These are phyloP conservation scores for Sarocladium strictum DNA, from an alignment of 2,329 filamentous ascomycete species.

Conservation along the genomic window DNA sequence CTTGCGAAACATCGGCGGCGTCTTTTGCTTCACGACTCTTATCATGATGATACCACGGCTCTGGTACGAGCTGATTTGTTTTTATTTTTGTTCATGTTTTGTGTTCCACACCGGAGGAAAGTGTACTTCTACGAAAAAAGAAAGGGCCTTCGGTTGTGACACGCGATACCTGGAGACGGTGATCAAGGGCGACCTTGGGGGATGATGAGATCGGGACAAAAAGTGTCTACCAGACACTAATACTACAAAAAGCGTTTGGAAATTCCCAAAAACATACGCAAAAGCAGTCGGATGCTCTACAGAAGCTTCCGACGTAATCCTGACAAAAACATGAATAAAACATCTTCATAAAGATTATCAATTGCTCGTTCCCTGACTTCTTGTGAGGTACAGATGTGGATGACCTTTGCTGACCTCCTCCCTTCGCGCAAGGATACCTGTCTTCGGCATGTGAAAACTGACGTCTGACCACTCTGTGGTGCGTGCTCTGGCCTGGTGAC, in stretches of 20 bases:
- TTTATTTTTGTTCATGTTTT: slow-evolving; percentile 3
- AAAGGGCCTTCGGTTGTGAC: neutral
- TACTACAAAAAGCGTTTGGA: slow-evolving; percentile 7
- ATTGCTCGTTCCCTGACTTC: neutral
- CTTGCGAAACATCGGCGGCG: slow-evolving; percentile 6
- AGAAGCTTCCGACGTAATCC: neutral
- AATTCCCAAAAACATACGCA: slow-evolving; percentile 7
- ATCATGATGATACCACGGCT: slow-evolving; percentile 8
- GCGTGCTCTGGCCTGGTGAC: too few relatives aligned
- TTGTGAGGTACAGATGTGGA: neutral
- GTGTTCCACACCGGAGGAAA: neutral
- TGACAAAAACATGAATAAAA: slow-evolving; percentile 10
- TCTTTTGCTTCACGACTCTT: neutral
- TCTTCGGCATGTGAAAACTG: neutral
- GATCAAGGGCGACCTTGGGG: slow-evolving; percentile 3
- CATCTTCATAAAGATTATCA: neutral
- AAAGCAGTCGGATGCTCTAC: neutral
- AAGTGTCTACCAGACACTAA: neutral
- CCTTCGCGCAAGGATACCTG: too few relatives aligned
- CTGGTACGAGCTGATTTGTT: slow-evolving; percentile 7
- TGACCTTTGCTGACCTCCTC: neutral
- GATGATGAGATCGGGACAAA: neutral
- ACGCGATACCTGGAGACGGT: too few relatives aligned
- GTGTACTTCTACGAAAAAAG: neutral
- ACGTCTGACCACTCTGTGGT: too few relatives aligned